Percentiles rank a stretch among this genome's conserved stretches.
phyloP scores from a whole-genome alignment of 2,329 filamentous ascomycete genomes.

The Bipolaris zeicola region DNA sequence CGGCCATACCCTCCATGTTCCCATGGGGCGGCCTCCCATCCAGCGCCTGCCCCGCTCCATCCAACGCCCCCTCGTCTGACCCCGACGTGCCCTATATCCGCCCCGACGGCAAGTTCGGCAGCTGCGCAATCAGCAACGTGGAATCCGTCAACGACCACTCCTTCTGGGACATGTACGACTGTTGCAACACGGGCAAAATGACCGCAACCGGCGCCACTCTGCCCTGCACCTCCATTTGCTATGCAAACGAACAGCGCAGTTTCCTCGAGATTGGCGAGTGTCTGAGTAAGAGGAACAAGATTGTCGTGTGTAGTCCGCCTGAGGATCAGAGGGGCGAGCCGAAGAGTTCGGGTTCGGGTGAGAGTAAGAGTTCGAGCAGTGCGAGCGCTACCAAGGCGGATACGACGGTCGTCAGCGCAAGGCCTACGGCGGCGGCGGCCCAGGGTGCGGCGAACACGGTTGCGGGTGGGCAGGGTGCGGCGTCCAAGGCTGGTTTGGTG shows the following conservation, averaged over 20 bases:
- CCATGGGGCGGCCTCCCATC: constrained; percentile 12
- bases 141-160: constrained; percentile 26
- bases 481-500: constrained; percentile 10
- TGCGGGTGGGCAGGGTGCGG: not conserved
- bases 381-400: not conserved
- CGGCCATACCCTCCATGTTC: constrained; percentile 19
- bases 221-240: constrained; percentile 22
- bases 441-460: constrained; percentile 9
- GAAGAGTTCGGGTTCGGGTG: not conserved
- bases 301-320: constrained; percentile 22
- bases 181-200: constrained; percentile 19
- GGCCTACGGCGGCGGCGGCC: not conserved
- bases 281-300: constrained; percentile 22
- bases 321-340: constrained; percentile 11
- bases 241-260: constrained; percentile 5
- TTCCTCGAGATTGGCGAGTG: constrained; percentile 30
- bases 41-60: constrained; percentile 7
- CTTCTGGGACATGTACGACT: constrained; percentile 32
- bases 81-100: constrained; percentile 12
- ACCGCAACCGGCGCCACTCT: constrained; percentile 7
- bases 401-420: not conserved
- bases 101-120: constrained; percentile 7
- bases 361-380: not conserved
- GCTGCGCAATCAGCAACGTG: constrained; percentile 29
- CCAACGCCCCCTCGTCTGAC: constrained; percentile 5